Evolutionary conservation across 225 moss, liverwort and hornwort genomes (phyloP), one percentile per base, ranked within the genome.

Genomic region (Pleurozium schreberi): DNA sequence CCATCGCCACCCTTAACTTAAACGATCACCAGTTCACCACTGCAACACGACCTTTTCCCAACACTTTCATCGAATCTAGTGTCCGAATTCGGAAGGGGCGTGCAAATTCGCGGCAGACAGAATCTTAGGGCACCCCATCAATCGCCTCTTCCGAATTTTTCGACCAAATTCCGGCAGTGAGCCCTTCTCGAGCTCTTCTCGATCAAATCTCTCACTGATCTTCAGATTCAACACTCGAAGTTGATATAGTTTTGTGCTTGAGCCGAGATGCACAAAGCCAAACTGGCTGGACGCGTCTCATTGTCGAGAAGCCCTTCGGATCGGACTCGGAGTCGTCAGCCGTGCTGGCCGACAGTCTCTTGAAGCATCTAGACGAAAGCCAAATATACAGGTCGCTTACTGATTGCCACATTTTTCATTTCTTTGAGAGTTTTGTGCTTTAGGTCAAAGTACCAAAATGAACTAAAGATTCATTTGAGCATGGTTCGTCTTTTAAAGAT

Each of bases 301-400:
- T 98, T 82, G 95, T 98, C 17, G 98, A 98, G 88, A 98, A 98
- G 88, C 98, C 98, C 21, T 98, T 98, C 90, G 98, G 98, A 43
- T 90, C 90, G 65, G 96, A 97, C 89, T 63, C 91, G 9, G 90
- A 94, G 23, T 95, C 98, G 78, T 98, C 98, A 52, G 95, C 91
- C 45, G 93, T 69, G 89, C 90, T 98, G n/a, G 90, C 96, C 57
- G 88, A 84, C 63, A 90, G 96, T 82, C 94, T 98, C 89, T 91
- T 95, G 90, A 43, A 94, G 79, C 93, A 95, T 75, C 91, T 98
- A 58, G 91, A 91, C 63, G 98, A 98, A 90, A 92, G 92, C 82
- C 97, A 98, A 89, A 95, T 98, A 45, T 98, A 91, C 84, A 97
- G 98, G 98, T 98, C 74, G 68, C 77, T 57, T 14, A 8, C 42